Percentiles rank a stretch among this genome's conserved stretches.
These are phyloP conservation scores for Carex myosuroides DNA, from an alignment of 176 grass and related monocot species.

Conservation along the genomic window DNA sequence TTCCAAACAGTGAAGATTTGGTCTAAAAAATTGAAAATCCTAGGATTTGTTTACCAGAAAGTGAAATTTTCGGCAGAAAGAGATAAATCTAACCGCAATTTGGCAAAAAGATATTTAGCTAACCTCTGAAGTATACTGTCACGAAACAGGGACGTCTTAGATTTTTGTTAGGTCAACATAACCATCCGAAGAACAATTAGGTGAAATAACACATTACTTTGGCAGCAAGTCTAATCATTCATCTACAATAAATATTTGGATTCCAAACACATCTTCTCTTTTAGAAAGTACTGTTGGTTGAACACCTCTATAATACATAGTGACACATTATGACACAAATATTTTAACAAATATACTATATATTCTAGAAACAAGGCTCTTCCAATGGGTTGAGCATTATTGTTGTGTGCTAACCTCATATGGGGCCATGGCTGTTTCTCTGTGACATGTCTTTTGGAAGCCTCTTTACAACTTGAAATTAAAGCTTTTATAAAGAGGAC, in stretches of 20 bases:
- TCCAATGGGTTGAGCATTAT: neutral
- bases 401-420: conserved; percentile 8
- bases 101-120: neutral
- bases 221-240: conserved; percentile 17
- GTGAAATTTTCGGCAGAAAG: neutral
- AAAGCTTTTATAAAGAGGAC: neutral
- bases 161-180: conserved; percentile 22
- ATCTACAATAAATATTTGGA: conserved; percentile 9
- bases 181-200: conserved; percentile 3
- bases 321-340: neutral
- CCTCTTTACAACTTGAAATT: neutral
- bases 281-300: neutral
- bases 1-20: neutral
- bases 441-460: neutral
- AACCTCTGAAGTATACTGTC: neutral
- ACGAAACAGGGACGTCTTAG: neutral
- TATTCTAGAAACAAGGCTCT: neutral
- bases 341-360: neutral
- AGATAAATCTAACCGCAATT: neutral
- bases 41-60: neutral
- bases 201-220: conserved; percentile 3
- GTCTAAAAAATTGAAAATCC: neutral
- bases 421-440: neutral
- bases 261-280: neutral
- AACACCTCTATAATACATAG: neutral